Evolutionary conservation across 1,139 yeast species (phyloP).

Genomic region (Diutina scorzettiae): DNA sequence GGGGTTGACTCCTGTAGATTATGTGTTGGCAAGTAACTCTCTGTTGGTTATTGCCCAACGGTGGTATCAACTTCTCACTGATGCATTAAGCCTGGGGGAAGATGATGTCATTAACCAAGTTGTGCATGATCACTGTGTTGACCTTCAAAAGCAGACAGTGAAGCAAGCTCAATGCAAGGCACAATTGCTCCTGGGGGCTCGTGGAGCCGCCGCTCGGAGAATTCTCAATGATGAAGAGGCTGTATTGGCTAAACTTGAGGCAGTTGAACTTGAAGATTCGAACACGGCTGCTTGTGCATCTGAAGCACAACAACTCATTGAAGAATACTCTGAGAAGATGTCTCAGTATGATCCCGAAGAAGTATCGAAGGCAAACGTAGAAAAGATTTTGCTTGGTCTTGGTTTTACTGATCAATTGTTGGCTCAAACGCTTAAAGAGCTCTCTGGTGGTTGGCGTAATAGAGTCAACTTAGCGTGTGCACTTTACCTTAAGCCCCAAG

Average conservation of each 20-base stretch:
- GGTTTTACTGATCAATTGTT: slow-evolving; percentile 2
- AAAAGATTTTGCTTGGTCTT: not conserved
- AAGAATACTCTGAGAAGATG: not conserved
- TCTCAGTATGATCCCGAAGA: not conserved
- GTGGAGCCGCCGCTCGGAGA: not conserved
- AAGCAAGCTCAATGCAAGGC: not conserved
- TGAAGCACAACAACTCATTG: not conserved
- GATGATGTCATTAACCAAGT: not conserved
- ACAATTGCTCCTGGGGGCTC: not conserved
- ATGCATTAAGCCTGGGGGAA: not conserved
- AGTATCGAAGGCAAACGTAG: not conserved
- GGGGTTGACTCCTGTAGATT: not conserved
- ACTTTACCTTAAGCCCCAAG: not conserved
- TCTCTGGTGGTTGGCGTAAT: slow-evolving; percentile 5
- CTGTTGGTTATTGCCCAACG: not conserved
- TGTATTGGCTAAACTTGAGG: not conserved
- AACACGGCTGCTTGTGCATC: not conserved
- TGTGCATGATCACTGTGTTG: not conserved
- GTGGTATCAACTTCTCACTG: not conserved
- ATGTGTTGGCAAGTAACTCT: not conserved
- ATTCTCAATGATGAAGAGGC: not conserved
- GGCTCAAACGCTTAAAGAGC: no score
- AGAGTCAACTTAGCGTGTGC: slow-evolving; percentile 3
- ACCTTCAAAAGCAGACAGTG: not conserved
- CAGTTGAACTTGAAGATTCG: not conserved